Evolutionary conservation across 2,329 filamentous ascomycete genomes (phyloP), one percentile per base, ranked within the genome.

Genomic region (Chaetomiaceae sp.): DNA sequence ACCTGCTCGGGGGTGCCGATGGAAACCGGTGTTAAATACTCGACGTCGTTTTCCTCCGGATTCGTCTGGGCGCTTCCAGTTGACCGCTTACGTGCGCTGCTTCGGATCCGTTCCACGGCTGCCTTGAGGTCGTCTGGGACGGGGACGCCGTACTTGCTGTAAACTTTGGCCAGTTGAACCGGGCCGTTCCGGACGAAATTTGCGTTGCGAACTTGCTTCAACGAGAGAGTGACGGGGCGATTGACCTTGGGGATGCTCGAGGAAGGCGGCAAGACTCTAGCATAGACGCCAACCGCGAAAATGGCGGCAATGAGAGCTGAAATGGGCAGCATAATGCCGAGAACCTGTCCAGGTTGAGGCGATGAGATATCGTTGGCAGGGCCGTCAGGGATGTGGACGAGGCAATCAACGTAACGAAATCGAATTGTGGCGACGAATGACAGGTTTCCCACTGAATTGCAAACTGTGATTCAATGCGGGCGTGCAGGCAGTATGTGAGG

Each of bases 1-100:
- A 53, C 48, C 51, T 67, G 65, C 2, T 57, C 40, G 18, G 67
- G 66, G 11, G 63, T 72, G 13, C 73, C 73, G n/a, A 75, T 70
- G 34, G 69, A 62, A 11, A 75, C 69, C 5, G 70, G 69, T 3
- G 67, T 66, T 46, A 73, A 53, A 58, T 70, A 75, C 60, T 73
- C 70, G 18, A 58, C 30, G n/a, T 73, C 71, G 47, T 62, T 57
- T 3, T 62, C 42, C 23, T 62, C 48, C 1, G 70, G 69, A 0
- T 51, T 61, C 34, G 63, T 63, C 2, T 48, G 45, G 2, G 58
- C 68, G 18, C 62, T 69, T 46, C 69, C 70, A 3, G 51, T 67
- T 5, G 46, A 29, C 23, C 58, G 50, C 32, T 55, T 59, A 9
- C 18, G 23, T 5, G 5, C 11, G 4, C 20, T 10, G 25, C 4